These are phyloP conservation scores for Fragilaria radians DNA, from an alignment of 108 stramenopile species.

Conservation along the genomic window DNA sequence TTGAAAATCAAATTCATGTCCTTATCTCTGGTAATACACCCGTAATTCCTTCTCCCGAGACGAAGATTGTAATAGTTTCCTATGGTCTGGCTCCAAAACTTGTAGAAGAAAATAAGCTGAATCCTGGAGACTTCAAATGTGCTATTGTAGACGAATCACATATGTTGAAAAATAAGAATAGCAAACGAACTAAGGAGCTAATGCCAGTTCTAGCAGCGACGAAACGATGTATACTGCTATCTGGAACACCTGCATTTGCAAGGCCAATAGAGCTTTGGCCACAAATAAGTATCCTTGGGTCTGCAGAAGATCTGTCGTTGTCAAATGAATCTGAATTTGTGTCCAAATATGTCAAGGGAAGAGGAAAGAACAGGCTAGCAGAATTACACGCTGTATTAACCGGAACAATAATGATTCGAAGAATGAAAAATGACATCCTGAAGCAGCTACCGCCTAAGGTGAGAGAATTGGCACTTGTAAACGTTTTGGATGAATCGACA, in stretches of 20 bases:
- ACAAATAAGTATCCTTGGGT: constrained; percentile 80
- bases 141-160: constrained; percentile 96
- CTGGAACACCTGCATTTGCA: constrained; percentile 96
- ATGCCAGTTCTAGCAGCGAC: constrained; percentile 77
- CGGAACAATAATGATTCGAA: constrained; percentile 91
- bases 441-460: constrained; percentile 83
- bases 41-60: constrained; percentile 36
- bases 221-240: constrained; percentile 75
- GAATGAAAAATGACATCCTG: constrained; percentile 90
- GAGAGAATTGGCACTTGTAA: constrained; percentile 57
- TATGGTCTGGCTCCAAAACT: constrained; percentile 70
- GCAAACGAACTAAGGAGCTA: constrained; percentile 74
- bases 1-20: constrained; percentile 58
- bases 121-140: constrained; percentile 67
- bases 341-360: constrained; percentile 69
- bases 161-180: constrained; percentile 83
- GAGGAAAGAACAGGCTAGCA: constrained; percentile 30
- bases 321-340: constrained; percentile 63
- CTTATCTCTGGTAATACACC: constrained; percentile 50
- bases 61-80: constrained; percentile 76
- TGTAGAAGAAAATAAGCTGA: constrained; percentile 31
- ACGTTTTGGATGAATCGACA: constrained; percentile 36
- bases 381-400: constrained; percentile 92
- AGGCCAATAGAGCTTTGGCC: constrained; percentile 92
- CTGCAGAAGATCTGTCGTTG: constrained; percentile 53